phyloP scores from a whole-genome alignment of 2,329 filamentous ascomycete species.

The Pseudogymnoascus sp. region DNA sequence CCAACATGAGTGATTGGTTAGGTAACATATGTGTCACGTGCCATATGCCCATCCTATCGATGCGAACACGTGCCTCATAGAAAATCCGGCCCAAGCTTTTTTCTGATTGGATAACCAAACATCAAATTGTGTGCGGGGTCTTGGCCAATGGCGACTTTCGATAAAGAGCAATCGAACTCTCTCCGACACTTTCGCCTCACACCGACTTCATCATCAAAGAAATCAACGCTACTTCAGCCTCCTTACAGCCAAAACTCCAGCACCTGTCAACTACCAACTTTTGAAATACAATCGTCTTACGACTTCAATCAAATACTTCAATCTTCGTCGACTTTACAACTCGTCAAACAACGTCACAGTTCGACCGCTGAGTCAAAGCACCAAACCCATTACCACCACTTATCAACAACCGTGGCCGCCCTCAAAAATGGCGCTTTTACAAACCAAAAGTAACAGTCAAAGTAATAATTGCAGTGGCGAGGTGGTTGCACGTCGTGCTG shows the following conservation, averaged over 20 bases:
- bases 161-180: constrained; percentile 8
- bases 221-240: neutral
- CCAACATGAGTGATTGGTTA: neutral
- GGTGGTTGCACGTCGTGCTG: constrained; percentile 51
- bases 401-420: constrained; percentile 27
- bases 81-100: neutral
- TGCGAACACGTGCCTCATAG: constrained; percentile 24
- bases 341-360: neutral
- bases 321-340: neutral
- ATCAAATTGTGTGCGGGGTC: constrained; percentile 8
- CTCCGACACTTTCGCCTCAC: constrained; percentile 7
- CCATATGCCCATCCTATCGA: constrained; percentile 31
- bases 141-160: constrained; percentile 3
- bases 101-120: neutral
- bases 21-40: constrained; percentile 36
- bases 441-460: constrained; percentile 40
- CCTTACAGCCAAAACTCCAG: neutral
- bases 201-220: constrained; percentile 5
- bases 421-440: constrained; percentile 29
- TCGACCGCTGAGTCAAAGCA: constrained; percentile 7
- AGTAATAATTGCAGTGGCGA: constrained; percentile 69
- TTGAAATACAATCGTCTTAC: constrained; percentile 1
- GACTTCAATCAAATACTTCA: constrained; percentile 1
- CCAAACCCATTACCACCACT: neutral
- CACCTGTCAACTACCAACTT: neutral